These are phyloP conservation scores for Tetrapyrgos nigripes DNA, from an alignment of 1,284 basidiomycete genomes.

Conservation along the genomic window DNA sequence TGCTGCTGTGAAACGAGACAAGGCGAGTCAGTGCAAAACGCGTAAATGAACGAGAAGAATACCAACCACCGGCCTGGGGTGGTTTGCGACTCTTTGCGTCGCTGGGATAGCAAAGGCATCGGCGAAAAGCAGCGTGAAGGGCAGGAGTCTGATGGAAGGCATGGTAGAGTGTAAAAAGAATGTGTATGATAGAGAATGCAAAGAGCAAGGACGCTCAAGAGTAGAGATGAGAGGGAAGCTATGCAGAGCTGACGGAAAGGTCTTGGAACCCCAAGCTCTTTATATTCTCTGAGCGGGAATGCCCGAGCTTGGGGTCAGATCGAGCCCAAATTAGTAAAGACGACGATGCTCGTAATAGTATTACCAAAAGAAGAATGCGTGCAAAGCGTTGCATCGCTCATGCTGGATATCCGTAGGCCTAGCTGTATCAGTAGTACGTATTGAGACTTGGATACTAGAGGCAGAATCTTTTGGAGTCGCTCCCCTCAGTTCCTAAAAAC, in stretches of 20 bases:
- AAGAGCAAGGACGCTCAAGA: not conserved
- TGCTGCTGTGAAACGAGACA: too few relatives aligned
- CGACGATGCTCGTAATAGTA: too few relatives aligned
- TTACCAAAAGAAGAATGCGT: too few relatives aligned
- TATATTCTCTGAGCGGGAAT: not conserved
- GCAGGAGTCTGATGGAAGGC: not conserved
- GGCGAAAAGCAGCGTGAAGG: not conserved
- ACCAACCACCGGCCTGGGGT: not conserved
- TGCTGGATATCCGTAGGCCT: too few relatives aligned
- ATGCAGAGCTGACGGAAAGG: not conserved
- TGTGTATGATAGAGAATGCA: not conserved
- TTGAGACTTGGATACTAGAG: too few relatives aligned
- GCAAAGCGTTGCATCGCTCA: too few relatives aligned
- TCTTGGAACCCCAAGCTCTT: not conserved
- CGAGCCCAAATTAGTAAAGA: too few relatives aligned
- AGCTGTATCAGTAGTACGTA: too few relatives aligned
- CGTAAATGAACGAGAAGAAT: not conserved
- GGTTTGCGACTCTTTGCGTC: not conserved
- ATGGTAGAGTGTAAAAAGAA: not conserved
- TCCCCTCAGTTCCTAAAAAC: too few relatives aligned
- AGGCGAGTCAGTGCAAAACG: too few relatives aligned
- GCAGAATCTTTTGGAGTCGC: too few relatives aligned
- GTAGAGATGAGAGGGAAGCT: not conserved
- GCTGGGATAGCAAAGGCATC: not conserved
- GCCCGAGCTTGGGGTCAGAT: too few relatives aligned